Evolutionary conservation across 2,329 filamentous ascomycete species (phyloP).

Genomic region (Microdochium bolleyi): DNA sequence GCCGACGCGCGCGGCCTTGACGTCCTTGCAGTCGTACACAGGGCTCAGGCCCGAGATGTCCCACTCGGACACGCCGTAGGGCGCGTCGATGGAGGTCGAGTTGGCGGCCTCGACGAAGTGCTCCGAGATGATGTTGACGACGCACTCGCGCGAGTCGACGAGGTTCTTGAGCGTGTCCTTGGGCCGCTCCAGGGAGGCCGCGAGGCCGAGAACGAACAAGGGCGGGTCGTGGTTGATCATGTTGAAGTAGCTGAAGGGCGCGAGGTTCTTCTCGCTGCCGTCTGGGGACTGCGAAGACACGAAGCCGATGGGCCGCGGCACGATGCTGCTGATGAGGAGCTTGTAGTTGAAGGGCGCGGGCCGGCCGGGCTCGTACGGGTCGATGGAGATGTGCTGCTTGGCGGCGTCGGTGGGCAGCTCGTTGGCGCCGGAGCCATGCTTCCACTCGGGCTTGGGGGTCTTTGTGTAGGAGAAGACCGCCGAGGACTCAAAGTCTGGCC

Average conservation of each 20-base stretch:
- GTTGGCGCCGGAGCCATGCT: conserved; percentile 59
- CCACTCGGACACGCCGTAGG: conserved; percentile 49
- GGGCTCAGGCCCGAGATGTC: conserved; percentile 67
- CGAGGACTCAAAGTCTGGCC: conserved; percentile 49
- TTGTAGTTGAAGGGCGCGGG: conserved; percentile 76
- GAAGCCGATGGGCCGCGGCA: conserved; percentile 73
- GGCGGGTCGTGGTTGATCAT: conserved; percentile 79
- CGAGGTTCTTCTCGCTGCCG: conserved; percentile 61
- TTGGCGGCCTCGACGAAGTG: conserved; percentile 57
- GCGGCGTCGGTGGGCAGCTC: conserved; percentile 18
- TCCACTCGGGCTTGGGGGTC: conserved; percentile 58
- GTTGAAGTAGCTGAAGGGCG: conserved; percentile 83
- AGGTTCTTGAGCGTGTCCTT: conserved; percentile 55
- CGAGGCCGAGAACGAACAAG: conserved; percentile 51
- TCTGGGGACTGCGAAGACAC: conserved; percentile 49
- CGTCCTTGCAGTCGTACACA: conserved; percentile 51
- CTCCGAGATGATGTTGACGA: conserved; percentile 55
- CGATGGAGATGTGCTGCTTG: conserved; percentile 65
- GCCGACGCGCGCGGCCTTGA: conserved; percentile 64
- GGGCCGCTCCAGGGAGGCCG: conserved; percentile 42
- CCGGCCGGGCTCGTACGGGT: conserved; percentile 68
- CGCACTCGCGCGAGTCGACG: conserved; percentile 46
- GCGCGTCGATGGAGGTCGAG: conserved; percentile 48
- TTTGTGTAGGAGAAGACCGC: conserved; percentile 49
- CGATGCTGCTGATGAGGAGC: conserved; percentile 74